Evolutionary conservation across 2,329 filamentous ascomycete species (phyloP), one percentile per base, ranked within the genome.

Genomic region (Helotiales sp.): DNA sequence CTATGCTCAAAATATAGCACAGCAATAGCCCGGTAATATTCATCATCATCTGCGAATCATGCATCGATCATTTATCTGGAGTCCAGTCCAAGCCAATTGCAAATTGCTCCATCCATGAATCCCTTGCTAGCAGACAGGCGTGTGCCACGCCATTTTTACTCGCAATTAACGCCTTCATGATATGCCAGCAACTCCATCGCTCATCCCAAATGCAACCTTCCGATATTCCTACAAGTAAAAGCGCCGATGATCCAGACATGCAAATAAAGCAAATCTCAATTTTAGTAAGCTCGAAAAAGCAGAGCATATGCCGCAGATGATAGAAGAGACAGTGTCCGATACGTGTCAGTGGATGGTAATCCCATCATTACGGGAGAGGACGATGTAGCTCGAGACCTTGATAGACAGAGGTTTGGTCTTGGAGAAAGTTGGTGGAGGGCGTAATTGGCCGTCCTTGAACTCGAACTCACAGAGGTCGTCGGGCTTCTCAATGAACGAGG

Each of bases 401-500:
- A 77, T 75, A n/a, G 72, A 75, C 8, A 72, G 57, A 34, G 74
- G 74, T 49, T 70, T 69, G 17, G 65, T 71, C 32, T 74, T 75
- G 17, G 70, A 72, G 62, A 75, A 74, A 15, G 69, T 69, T 8
- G 73, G 66, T 3, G 70, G 55, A 11, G 70, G 65, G 10, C 71
- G 64, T 17, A 75, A 65, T 66, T 88, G 85, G 6, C 86, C 85
- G 54, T 89, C 86, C 73, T 89, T 89, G 74, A 85, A 84, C 15
- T 83, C 81, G 10, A 88, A 81, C 69, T 87, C 85, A 50, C 87
- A 87, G 67, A 92, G 89, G 1, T 84, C 87, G 62, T 92, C 89
- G 13, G 85, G 82, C 64, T 92, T 82, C 71, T 91, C 86, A 50
- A 86, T 81, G 73, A 89, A 93, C 1, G 80, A 79, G 3, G 85